A percentile compares a stretch with the other conserved stretches of the same genome.
Evolutionary conservation across 306 rosid genomes (phyloP).

Genomic region (Pterocarpus macrocarpus): DNA sequence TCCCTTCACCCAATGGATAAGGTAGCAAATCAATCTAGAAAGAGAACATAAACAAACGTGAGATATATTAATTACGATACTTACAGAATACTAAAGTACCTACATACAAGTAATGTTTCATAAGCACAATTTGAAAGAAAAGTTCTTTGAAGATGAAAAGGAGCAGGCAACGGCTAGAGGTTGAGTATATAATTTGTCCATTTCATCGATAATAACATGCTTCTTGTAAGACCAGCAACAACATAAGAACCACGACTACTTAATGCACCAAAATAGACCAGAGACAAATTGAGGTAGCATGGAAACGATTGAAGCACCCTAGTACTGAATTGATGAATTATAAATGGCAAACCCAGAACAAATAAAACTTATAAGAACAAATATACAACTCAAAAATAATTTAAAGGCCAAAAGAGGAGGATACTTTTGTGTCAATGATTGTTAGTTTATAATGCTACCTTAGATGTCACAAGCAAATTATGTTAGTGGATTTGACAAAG

Average conservation of each 20-base stretch:
- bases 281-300: neutral
- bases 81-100: neutral
- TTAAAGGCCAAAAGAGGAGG: neutral
- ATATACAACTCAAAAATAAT: neutral
- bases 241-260: conserved; percentile 20
- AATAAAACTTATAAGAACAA: neutral
- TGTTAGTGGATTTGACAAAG: neutral
- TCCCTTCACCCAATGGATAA: conserved; percentile 89
- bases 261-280: conserved; percentile 10
- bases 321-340: neutral
- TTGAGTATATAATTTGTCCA: conserved; percentile 1
- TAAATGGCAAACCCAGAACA: neutral
- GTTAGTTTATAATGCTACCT: neutral
- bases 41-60: conserved; percentile 14
- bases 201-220: neutral
- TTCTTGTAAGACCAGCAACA: conserved; percentile 2
- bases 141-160: neutral
- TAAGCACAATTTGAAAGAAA: neutral
- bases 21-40: conserved; percentile 75
- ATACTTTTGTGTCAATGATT: too few relatives aligned
- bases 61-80: neutral
- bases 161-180: neutral
- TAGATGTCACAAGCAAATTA: neutral
- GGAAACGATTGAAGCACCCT: neutral
- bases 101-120: neutral